A percentile compares a stretch with the other conserved stretches of the same genome.
These are phyloP conservation scores for Fraxinus pennsylvanica DNA, from an alignment of 257 asterid species.

Conservation along the genomic window DNA sequence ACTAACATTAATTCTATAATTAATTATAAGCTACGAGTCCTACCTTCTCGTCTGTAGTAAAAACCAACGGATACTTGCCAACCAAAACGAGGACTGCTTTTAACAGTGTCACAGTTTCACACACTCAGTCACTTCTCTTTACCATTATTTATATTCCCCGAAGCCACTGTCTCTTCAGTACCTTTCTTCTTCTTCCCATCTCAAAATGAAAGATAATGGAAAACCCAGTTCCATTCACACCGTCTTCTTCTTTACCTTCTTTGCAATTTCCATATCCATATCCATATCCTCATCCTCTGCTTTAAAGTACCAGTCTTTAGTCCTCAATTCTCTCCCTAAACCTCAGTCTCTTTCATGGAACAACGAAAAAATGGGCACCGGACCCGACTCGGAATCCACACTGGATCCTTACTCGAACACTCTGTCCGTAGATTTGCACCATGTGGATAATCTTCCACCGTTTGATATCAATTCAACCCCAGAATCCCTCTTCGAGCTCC, in stretches of 20 bases:
- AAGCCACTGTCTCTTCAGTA: neutral
- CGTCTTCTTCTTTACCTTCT: neutral
- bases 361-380: slow-evolving; percentile 25
- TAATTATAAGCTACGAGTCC: too few relatives aligned
- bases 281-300: slow-evolving; percentile 33
- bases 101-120: neutral
- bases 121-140: neutral
- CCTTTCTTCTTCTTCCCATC: slow-evolving; percentile 9
- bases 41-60: too few relatives aligned
- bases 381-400: slow-evolving; percentile 13
- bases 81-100: neutral
- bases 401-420: neutral
- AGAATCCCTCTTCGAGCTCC: slow-evolving; percentile 56
- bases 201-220: slow-evolving; percentile 27
- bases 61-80: too few relatives aligned
- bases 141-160: neutral
- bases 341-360: slow-evolving; percentile 50
- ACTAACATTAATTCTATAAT: too few relatives aligned
- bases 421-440: slow-evolving; percentile 56
- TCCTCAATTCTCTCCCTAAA: slow-evolving; percentile 53
- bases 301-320: slow-evolving; percentile 41
- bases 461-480: slow-evolving; percentile 45
- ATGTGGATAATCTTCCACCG: slow-evolving; percentile 54
- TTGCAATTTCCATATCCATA: slow-evolving; percentile 21
- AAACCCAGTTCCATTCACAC: neutral